A percentile compares a stretch with the other conserved stretches of the same genome.
These are phyloP conservation scores for Ilyonectria sp. DNA, from an alignment of 2,329 filamentous ascomycete genomes.

Conservation along the genomic window DNA sequence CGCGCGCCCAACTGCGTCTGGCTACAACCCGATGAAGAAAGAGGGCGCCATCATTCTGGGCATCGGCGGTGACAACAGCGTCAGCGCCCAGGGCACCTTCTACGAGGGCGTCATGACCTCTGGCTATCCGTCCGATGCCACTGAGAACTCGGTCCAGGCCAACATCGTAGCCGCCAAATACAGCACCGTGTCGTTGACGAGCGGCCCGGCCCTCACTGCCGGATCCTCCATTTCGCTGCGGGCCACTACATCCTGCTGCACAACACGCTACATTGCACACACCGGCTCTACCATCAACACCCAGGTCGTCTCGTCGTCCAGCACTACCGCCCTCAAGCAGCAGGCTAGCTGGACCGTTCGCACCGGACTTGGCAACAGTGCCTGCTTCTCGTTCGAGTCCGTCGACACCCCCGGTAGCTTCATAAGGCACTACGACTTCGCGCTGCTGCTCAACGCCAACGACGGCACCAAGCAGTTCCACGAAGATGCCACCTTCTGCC, in stretches of 20 bases:
- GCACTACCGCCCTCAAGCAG: constrained; percentile 63
- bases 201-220: constrained; percentile 61
- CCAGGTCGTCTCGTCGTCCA: constrained; percentile 68
- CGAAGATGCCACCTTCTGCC: constrained; percentile 76
- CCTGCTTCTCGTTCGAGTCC: constrained; percentile 74
- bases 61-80: constrained; percentile 78
- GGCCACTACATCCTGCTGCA: constrained; percentile 69
- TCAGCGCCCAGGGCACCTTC: constrained; percentile 72
- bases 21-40: constrained; percentile 73
- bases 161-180: constrained; percentile 74
- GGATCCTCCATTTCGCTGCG: constrained; percentile 68
- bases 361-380: constrained; percentile 69
- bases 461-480: constrained; percentile 70
- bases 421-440: constrained; percentile 70
- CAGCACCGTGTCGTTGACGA: constrained; percentile 61
- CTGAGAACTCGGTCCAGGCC: constrained; percentile 71
- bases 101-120: constrained; percentile 77
- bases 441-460: constrained; percentile 63
- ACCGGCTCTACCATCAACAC: constrained; percentile 66
- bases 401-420: constrained; percentile 71
- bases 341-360: constrained; percentile 69
- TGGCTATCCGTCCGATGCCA: constrained; percentile 72
- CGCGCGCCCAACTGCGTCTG: constrained; percentile 60
- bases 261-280: constrained; percentile 69
- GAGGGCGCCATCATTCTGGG: constrained; percentile 78